Conservation (phyloP, 2,329 filamentous ascomycete species). For the Macrophomina pseudophaseolina region DNA sequence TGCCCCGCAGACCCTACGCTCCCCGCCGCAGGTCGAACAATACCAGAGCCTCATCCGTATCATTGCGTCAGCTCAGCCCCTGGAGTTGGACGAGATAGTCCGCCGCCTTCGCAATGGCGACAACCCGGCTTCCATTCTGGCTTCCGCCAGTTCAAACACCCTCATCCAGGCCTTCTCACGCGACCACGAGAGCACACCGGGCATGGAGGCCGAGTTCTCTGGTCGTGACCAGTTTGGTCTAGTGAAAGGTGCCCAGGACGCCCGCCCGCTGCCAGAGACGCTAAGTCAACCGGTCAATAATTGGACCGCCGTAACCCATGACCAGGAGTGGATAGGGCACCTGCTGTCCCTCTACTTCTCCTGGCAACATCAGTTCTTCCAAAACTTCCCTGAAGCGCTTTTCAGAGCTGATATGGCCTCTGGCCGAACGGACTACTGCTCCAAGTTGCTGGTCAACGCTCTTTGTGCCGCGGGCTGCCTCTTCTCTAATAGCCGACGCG, state of each 20-base stretch:
- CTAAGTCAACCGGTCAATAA: constrained; percentile 13
- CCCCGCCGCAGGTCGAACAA: constrained; percentile 8
- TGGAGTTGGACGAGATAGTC: constrained; percentile 32
- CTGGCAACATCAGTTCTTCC: constrained; percentile 32
- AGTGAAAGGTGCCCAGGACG: constrained; percentile 24
- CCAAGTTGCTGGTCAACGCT: constrained; percentile 31
- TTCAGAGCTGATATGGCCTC: constrained; percentile 30
- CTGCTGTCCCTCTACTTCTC: constrained; percentile 31
- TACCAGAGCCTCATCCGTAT: constrained; percentile 27
- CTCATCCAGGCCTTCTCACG: constrained; percentile 25
- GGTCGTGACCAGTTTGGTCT: constrained; percentile 28
- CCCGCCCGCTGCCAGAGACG: background rate
- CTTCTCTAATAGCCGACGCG: constrained; percentile 25
- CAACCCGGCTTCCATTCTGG: constrained; percentile 26
- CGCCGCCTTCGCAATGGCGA: constrained; percentile 28
- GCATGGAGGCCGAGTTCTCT: constrained; percentile 29
- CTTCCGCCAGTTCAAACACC: constrained; percentile 2
- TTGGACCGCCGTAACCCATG: constrained; percentile 31
- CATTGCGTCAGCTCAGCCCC: constrained; percentile 20
- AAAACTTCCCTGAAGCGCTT: constrained; percentile 31
- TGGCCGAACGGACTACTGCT: constrained; percentile 29
- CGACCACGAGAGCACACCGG: constrained; percentile 24
- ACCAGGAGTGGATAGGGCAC: constrained; percentile 29
- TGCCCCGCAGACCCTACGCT: constrained; percentile 3
- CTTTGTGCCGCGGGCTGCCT: constrained; percentile 31